Conservation (phyloP, 2,329 filamentous ascomycete species). For the Talaromyces sp. region DNA sequence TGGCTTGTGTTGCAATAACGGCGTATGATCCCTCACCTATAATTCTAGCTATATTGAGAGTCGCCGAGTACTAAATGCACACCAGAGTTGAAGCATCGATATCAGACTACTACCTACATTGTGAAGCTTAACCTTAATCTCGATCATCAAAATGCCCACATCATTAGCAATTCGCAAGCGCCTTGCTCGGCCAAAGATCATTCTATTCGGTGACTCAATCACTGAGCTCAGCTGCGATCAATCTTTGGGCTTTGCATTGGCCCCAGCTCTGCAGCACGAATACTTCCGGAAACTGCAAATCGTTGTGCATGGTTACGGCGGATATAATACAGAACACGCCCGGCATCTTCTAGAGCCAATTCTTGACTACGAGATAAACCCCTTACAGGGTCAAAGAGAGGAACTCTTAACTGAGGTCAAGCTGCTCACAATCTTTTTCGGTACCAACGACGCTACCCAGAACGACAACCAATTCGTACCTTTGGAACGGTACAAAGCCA, state of each 20-base stretch:
- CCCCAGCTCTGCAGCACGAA: constrained; percentile 2
- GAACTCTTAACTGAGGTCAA: neutral
- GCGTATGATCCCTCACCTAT: too few relatives aligned
- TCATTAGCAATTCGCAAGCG: too few relatives aligned
- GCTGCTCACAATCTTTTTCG: neutral
- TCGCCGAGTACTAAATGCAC: too few relatives aligned
- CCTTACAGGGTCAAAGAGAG: neutral
- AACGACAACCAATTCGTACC: neutral
- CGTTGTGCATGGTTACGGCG: neutral
- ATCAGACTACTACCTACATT: too few relatives aligned
- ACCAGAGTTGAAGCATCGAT: too few relatives aligned
- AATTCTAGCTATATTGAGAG: too few relatives aligned
- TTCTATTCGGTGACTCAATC: neutral
- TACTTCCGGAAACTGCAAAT: constrained; percentile 1
- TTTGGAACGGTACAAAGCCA: neutral
- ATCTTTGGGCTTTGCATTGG: neutral
- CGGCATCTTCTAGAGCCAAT: neutral
- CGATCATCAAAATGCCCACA: too few relatives aligned
- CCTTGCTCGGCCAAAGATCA: neutral
- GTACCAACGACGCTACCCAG: neutral
- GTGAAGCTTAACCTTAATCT: too few relatives aligned
- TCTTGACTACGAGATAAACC: neutral
- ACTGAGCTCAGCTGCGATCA: neutral
- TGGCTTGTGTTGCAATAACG: too few relatives aligned
- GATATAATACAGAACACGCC: neutral